Evolutionary conservation across 2,329 filamentous ascomycete species (phyloP), one percentile per base, ranked within the genome.

Genomic region (Capronia coronata): DNA sequence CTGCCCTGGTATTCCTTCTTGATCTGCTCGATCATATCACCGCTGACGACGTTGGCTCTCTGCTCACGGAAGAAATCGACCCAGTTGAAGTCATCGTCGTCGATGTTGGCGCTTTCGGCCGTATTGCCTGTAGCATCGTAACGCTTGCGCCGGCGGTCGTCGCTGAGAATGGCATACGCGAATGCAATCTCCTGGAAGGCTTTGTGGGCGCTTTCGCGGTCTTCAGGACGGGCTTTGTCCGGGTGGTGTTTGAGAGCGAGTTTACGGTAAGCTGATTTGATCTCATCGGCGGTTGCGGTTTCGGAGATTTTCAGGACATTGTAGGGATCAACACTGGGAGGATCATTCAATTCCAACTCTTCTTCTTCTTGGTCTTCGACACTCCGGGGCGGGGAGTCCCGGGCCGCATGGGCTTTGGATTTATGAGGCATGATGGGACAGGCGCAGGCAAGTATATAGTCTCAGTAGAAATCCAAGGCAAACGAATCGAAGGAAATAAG

Each of bases 61-160:
- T 95, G 89, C 57, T 84, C 82, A 47, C 83, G 80, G 74, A 94
- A 98, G 73, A 89, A 98, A 41, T 86, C 83, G 46, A 79, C 75
- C 93, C 93, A 98, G 73, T 87, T 80, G 71, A 97, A 98, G 46
- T 84, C 86, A 51, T 87, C 83, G 2, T 79, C 77, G 64, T 88
- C 84, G 25, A 84, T 62, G 45, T 76, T 77, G 18, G 94, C 79
- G 7, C 82, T 83, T 64, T 96, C 90, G 9, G 86, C 81, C 0
- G 90, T 97, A 48, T 85, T 93, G 47, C 93, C 93, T 0, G 91
- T 97, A 46, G 78, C 75, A 65, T 98, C 91, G 72, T 95, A 98
- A 51, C 87, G 86, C 60, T 82, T 82, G 59, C 93, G 86, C 46
- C 93, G 82, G 16, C 76, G 75, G 18, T 84, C 76, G 60, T 96